Base-by-base conservation (phyloP, 441 rosid species). In the Bocquillonia castaneifolia region DNA sequence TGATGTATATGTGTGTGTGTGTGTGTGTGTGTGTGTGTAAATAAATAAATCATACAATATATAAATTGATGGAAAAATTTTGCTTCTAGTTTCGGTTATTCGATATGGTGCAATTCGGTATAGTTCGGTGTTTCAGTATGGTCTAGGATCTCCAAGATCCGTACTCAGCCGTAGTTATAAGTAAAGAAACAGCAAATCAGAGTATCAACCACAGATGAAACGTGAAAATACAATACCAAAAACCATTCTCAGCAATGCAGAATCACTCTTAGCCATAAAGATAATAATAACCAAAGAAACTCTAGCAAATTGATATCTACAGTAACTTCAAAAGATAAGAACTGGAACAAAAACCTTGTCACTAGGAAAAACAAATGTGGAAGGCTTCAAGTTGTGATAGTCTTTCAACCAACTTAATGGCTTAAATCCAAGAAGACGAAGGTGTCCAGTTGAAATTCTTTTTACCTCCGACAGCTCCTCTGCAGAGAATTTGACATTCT, bases 351-450 rank as follows among this genome's bases (percentile, higher is more conserved):
- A 37, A 77, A 93, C 99, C 99, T 94, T 79, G 74, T 94, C 99
- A 71, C 82, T 82, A 26, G 99, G 96, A 80, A 82, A 90, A 72
- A 91, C 77, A 86, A 94, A 94, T 37, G 97, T 90, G 28, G 97
- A 86, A 39, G 97, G 99, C 84, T 82, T 87, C 86, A 91, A 63
- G 83, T 94, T 91, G 90, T 94, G 86, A 79, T 88, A 94, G 66
- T 87, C 96, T 82, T 88, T 91, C 75, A 94, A 86, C 83, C 87
- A 94, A 74, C 80, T 82, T 78, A 94, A 79, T 59, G 97, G 92
- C 86, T 94, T 90, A 87, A 94, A 94, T 64, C 99, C 99, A 69
- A 90, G 86, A 74, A 94, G 88, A 72, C 77, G 86, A 66, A 91
- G 87, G 54, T 83, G 82, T 72, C 87, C 90, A 0, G 83, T 72